Conservation (phyloP, 345 rosid genomes). For the Murraya paniculata region DNA sequence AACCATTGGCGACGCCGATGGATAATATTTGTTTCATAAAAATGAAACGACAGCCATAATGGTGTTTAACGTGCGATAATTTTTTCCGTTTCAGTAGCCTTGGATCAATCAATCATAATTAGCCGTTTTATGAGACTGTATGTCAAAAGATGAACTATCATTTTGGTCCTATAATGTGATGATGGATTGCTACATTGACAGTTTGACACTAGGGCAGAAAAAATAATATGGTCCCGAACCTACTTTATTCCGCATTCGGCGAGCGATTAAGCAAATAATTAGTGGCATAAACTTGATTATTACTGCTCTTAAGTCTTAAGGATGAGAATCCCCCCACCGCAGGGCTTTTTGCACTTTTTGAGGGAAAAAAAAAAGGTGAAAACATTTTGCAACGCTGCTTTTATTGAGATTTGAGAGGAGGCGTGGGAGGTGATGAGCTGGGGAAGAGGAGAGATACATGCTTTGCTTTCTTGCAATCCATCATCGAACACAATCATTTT, state of each 20-base stretch:
- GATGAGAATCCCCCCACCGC: neutral
- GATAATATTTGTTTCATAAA: neutral
- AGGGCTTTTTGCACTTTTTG: neutral
- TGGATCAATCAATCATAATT: too few species aligned
- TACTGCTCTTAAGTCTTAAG: neutral
- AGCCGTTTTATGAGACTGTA: neutral
- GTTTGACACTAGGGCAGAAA: neutral
- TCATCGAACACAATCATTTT: constrained; percentile 26
- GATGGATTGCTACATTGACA: neutral
- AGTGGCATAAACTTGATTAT: neutral
- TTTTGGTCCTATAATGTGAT: neutral
- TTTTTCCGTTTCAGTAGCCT: neutral
- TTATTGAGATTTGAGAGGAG: constrained; percentile 10
- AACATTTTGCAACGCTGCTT: neutral
- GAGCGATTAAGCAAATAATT: neutral
- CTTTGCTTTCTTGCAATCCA: constrained; percentile 21
- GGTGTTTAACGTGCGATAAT: neutral
- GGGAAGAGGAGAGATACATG: neutral
- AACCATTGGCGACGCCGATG: neutral
- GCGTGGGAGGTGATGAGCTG: constrained; percentile 18
- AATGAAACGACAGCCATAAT: neutral
- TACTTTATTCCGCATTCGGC: neutral
- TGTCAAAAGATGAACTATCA: neutral
- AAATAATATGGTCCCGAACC: neutral
- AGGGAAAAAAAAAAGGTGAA: neutral